Percentiles rank a stretch among this genome's conserved stretches.
Evolutionary conservation across 345 rosid species (phyloP).

Genomic region (Populus pruinosa): DNA sequence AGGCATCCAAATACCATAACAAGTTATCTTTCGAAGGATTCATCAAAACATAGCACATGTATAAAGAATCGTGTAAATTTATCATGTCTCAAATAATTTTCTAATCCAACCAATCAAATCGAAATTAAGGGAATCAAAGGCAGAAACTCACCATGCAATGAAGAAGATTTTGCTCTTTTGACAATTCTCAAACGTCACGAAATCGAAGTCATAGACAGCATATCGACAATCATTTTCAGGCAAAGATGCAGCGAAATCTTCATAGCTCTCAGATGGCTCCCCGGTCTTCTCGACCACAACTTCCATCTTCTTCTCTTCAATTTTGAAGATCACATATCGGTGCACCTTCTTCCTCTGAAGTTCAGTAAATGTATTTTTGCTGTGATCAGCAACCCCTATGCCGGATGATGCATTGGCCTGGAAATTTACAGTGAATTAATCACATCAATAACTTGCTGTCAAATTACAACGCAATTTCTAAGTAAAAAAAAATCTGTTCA

Average conservation of each 20-base stretch:
- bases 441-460: too few species aligned
- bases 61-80: not conserved
- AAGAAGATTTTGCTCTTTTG: conserved; percentile 82
- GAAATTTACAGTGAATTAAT: not conserved
- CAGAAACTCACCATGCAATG: conserved; percentile 56
- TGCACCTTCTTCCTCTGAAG: conserved; percentile 66
- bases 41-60: not conserved
- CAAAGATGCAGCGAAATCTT: conserved; percentile 64
- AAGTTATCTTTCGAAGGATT: not conserved
- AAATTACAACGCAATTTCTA: not conserved
- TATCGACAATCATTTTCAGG: conserved; percentile 78
- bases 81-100: not conserved
- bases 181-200: conserved; percentile 70
- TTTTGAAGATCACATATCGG: conserved; percentile 62
- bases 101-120: not conserved
- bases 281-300: conserved; percentile 72
- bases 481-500: not conserved
- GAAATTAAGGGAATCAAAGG: not conserved
- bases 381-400: conserved; percentile 68
- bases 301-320: conserved; percentile 58
- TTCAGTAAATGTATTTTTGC: conserved; percentile 56
- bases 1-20: not conserved
- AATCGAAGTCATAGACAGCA: conserved; percentile 71
- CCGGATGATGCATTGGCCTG: conserved; percentile 82
- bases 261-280: conserved; percentile 53